Percentiles rank a stretch among this genome's conserved stretches.
These are phyloP conservation scores for Chamaecyparis obtusa DNA, from an alignment of 75 land plant genomes.

Conservation along the genomic window DNA sequence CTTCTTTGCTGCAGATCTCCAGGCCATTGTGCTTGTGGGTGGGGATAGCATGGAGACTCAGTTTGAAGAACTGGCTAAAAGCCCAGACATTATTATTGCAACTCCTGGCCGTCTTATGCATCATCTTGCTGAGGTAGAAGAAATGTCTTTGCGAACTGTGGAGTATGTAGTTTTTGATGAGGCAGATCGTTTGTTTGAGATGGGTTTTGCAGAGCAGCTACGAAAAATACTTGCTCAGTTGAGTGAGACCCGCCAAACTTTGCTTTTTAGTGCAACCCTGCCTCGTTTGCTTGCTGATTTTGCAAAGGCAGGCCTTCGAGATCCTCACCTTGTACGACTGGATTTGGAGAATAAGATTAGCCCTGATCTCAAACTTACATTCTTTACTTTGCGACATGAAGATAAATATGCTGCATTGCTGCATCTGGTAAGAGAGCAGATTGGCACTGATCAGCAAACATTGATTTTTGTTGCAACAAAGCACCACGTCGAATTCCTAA, in stretches of 20 bases:
- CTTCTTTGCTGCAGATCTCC: conserved; percentile 53
- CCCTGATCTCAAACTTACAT: conserved; percentile 75
- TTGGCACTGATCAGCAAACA: conserved; percentile 83
- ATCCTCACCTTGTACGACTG: conserved; percentile 87
- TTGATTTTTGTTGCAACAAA: conserved; percentile 94
- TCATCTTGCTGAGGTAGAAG: conserved; percentile 93
- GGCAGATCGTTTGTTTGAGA: conserved; percentile 92
- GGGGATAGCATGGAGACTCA: conserved; percentile 99
- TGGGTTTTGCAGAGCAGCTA: conserved; percentile 98
- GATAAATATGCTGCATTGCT: conserved; percentile 86
- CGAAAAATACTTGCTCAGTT: conserved; percentile 78
- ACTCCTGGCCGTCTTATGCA: conserved; percentile 99
- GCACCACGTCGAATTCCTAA: conserved; percentile 94
- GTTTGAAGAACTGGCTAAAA: conserved; percentile 86
- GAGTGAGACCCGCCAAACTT: conserved; percentile 82
- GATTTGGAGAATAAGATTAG: conserved; percentile 93
- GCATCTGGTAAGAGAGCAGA: conserved; percentile 79
- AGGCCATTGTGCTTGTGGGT: conserved; percentile 78
- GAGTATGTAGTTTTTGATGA: conserved; percentile 99
- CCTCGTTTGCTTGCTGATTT: conserved; percentile 96
- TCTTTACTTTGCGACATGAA: conserved; percentile 87
- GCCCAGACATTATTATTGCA: conserved; percentile 92
- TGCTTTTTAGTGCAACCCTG: conserved; percentile 97
- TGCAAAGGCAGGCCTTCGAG: conserved; percentile 93
- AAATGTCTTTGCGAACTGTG: conserved; percentile 87